phyloP scores from a whole-genome alignment of 352 stramenopile genomes.

The Blastocystis sp. region DNA sequence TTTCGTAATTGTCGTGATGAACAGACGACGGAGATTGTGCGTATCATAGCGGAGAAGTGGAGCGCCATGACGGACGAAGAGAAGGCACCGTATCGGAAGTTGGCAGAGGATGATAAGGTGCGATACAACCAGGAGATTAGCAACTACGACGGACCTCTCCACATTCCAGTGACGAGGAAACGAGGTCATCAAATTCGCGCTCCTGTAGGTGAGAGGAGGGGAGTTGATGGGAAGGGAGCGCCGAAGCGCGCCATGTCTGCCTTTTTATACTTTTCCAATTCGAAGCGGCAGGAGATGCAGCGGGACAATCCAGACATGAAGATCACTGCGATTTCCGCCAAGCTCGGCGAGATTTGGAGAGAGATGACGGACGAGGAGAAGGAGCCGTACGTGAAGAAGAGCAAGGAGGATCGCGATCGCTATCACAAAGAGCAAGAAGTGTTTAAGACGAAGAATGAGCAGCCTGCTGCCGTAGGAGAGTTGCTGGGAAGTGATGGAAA shows the following conservation, averaged over 20 bases:
- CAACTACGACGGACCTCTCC: conserved; percentile 74
- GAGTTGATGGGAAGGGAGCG: conserved; percentile 62
- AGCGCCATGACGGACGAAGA: conserved; percentile 75
- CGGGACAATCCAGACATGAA: conserved; percentile 81
- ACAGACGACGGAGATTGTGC: conserved; percentile 74
- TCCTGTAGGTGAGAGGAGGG: background rate
- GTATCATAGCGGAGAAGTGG: conserved; percentile 77
- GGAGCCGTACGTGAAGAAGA: conserved; percentile 71
- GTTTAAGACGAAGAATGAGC: conserved; percentile 25
- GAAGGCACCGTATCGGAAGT: conserved; percentile 79
- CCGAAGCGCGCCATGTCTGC: conserved; percentile 82
- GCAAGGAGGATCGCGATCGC: conserved; percentile 5
- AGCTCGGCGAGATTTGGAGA: conserved; percentile 79
- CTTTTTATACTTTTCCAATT: conserved; percentile 83
- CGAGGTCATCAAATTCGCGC: conserved; percentile 78
- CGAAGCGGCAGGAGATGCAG: conserved; percentile 77
- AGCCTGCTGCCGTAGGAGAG: background rate
- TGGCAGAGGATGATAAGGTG: conserved; percentile 80
- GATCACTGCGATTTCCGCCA: conserved; percentile 85
- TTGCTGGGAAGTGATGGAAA: background rate
- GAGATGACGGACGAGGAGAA: conserved; percentile 79
- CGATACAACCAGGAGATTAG: conserved; percentile 80
- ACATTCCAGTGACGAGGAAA: conserved; percentile 79
- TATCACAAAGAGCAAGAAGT: conserved; percentile 35
- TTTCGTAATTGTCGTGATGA: background rate